Evolutionary conservation across 202 grass and related monocot genomes (phyloP), one percentile per base, ranked within the genome.

Genomic region (Zoysia matrella): DNA sequence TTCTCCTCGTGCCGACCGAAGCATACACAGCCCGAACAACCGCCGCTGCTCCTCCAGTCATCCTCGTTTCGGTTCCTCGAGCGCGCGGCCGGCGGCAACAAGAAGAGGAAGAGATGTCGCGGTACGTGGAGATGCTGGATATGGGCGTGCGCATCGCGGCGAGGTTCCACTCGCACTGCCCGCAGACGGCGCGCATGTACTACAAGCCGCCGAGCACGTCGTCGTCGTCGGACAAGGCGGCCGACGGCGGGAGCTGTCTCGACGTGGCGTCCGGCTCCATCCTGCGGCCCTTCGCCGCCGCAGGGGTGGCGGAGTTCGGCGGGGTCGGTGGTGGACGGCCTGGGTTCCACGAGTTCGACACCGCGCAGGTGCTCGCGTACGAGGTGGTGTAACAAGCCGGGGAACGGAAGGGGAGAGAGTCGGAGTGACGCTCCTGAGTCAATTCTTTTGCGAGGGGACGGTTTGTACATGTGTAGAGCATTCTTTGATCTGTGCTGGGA

Each of bases 81-180:
- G 30, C 30, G 30, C 30, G 30, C 30, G 30, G 30, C 30, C 30
- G 30, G 30, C 30, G 30, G 30, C 30, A 36, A 36, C 30, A 36
- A 36, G 52, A 11, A 52, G 1, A 15, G 53, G 13, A n/a, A 13
- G 14, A 56, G 15, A 58, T 91, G 84, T 16, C 83, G 10, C 67
- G 61, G 81, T 97, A 91, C 86, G 82, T 85, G 74, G 90, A 93
- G 85, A 68, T 93, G 81, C 73, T 97, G 8, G 94, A 93, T 78
- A 89, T 93, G 88, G 90, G 90, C 36, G 90, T 84, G 66, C 87
- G 94, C 60, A 64, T 91, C 71, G 90, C 78, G 0, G 90, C 86
- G 22, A 81, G 91, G 85, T 97, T 92, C 93, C 60, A 63, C 60
- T 63, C 82, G 54, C 90, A 90, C 84, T 88, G 79, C 70, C 90